phyloP scores from a whole-genome alignment of 352 stramenopile genomes.

The Phytophthora citricola region DNA sequence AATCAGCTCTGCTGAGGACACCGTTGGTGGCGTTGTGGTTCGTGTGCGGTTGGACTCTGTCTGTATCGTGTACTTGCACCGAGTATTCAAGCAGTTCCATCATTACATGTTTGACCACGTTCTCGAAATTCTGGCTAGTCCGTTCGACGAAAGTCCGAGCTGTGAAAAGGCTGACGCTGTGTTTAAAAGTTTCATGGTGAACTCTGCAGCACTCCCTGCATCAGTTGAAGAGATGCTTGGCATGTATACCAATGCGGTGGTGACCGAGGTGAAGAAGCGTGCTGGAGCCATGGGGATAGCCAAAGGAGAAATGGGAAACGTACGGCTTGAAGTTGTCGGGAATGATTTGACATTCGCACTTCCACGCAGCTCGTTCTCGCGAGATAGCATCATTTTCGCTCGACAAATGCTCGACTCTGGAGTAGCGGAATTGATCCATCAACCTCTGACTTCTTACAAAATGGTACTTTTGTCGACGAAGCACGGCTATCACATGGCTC shows the following conservation, averaged over 20 bases:
- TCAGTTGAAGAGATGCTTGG: slow-evolving; percentile 43
- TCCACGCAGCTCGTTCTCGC: slow-evolving; percentile 80
- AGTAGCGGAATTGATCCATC: slow-evolving; percentile 68
- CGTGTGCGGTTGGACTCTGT: slow-evolving; percentile 80
- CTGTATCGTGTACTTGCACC: slow-evolving; percentile 83
- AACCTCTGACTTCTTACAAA: slow-evolving; percentile 79
- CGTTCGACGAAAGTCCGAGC: slow-evolving; percentile 42
- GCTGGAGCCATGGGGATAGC: slow-evolving; percentile 29
- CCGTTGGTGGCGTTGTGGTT: slow-evolving; percentile 35
- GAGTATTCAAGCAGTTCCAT: slow-evolving; percentile 88
- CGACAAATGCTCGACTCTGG: slow-evolving; percentile 78
- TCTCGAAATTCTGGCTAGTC: slow-evolving; percentile 22
- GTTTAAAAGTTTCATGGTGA: slow-evolving; percentile 44
- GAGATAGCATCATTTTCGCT: slow-evolving; percentile 79
- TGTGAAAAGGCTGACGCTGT: slow-evolving; percentile 37
- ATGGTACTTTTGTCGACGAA: slow-evolving; percentile 75
- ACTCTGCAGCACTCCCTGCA: slow-evolving; percentile 45
- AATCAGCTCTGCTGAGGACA: slow-evolving; percentile 26
- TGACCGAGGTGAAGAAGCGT: slow-evolving; percentile 22
- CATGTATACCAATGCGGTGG: slow-evolving; percentile 42
- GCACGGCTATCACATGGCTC: slow-evolving; percentile 47
- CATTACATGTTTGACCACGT: slow-evolving; percentile 79
- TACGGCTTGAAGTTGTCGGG: slow-evolving; percentile 71
- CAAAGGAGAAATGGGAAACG: slow-evolving; percentile 18
- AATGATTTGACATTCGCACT: slow-evolving; percentile 86